Evolutionary conservation across 2,329 filamentous ascomycete genomes (phyloP).

Genomic region (Penicillium olsonii): DNA sequence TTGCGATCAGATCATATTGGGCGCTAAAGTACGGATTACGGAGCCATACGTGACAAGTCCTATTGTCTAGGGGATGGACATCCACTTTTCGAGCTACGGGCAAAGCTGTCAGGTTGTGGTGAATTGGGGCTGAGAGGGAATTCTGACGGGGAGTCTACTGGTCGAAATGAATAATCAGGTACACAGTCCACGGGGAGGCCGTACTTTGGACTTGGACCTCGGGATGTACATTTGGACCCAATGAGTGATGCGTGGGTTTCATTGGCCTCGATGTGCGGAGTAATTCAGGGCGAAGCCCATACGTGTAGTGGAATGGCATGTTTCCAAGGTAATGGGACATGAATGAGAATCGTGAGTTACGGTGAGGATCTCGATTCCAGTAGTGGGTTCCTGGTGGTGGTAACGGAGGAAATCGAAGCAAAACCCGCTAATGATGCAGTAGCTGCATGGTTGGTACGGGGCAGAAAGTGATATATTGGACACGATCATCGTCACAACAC

Average conservation of each 20-base stretch:
- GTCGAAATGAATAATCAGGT: no score
- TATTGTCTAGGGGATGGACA: conserved; percentile 27
- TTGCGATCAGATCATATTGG: conserved; percentile 58
- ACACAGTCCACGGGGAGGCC: no score
- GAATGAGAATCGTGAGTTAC: neutral
- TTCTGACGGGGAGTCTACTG: no score
- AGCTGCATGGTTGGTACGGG: conserved; percentile 22
- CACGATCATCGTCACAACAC: neutral
- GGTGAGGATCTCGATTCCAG: neutral
- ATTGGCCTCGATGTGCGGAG: no score
- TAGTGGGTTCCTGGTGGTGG: conserved; percentile 23
- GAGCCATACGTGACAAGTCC: conserved; percentile 53
- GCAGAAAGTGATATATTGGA: neutral
- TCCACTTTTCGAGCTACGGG: conserved; percentile 51
- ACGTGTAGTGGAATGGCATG: neutral
- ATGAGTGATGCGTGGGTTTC: no score
- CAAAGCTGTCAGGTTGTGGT: conserved; percentile 52
- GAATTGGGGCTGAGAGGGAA: neutral
- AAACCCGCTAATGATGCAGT: conserved; percentile 48
- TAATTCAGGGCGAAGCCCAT: no score
- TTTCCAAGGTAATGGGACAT: neutral
- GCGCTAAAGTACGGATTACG: conserved; percentile 56
- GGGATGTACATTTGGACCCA: no score
- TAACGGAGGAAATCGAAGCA: conserved; percentile 38
- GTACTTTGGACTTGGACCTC: no score